Evolutionary conservation across 106 monocot species (phyloP), one percentile per base, ranked within the genome.

Genomic region (Phalaenopsis aphrodite): DNA sequence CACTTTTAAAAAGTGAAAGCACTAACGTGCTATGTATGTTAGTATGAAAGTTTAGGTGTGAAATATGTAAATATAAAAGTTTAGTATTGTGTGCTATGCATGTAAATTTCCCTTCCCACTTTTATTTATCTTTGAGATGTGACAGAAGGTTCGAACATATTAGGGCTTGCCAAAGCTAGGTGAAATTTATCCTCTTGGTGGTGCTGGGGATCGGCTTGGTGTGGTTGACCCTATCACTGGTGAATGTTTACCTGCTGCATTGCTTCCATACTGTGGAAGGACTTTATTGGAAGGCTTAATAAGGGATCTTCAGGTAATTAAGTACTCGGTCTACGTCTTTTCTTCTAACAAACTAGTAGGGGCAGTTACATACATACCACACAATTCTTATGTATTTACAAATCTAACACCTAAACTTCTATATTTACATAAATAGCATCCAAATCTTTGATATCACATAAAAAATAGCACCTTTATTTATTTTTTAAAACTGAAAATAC

Each of bases 111-210:
- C 30, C 0, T 30, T 30, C 46, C 24, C 57, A 69, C 41, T 73
- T 2, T 24, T 2, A 65, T 77, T 19, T 67, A 64, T 66, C 39
- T 77, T 55, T 14, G 19, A 77, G 65, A 55, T 61, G 11, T 66
- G 16, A 83, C 46, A 48, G 15, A 81, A 76, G 47, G 49, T 77
- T 78, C 37, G 5, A 67, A 48, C 42, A 47, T 73, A 87, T 21
- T 86, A 97, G 97, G 94, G 97, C 81, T 89, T 97, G 84, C 97
- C 97, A 79, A 88, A 88, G 79, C 79, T 97, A 38, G 97, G 97
- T 78, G 97, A 97, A 84, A 97, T 97, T 82, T 97, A 97, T 88
- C 97, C 97, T 64, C 89, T 97, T 87, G 97, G 97, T 67, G 94
- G 97, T 80, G 92, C 97, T 85, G 97, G 92, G 56, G 97, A 97